Base-by-base conservation (phyloP, 1,284 basidiomycete genomes). In the Coniophora puteana region DNA sequence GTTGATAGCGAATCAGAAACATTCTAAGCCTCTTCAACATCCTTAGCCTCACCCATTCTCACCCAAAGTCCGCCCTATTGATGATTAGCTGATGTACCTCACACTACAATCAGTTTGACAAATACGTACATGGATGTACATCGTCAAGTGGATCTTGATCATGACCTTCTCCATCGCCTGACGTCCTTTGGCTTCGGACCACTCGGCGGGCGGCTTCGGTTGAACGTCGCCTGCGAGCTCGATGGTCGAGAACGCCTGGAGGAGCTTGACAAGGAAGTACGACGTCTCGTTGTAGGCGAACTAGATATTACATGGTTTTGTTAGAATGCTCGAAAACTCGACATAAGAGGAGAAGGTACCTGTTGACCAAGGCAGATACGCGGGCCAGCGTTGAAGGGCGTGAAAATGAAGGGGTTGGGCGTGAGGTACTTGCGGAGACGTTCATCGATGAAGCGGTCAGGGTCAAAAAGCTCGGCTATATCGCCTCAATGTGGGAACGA, bases 321-420 rank as follows among this genome's bases (percentile, higher is more conserved):
- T 16, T 10, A 28, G 17, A 18, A 14, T 3, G 8, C 11, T 12
- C 10, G 4, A 4, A 32, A 28, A 26, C 26, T n/a, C n/a, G n/a
- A n/a, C n/a, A n/a, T n/a, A n/a, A n/a, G n/a, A n/a, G n/a, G n/a
- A n/a, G 17, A 7, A 27, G 14, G 12, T 39, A 65, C 65, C 55
- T 68, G 69, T 46, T 74, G 73, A 3, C 74, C 72, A 6, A 72
- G 61, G 44, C 72, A 75, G 47, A 72, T 70, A 6, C 71, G 60
- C 10, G 71, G 69, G 1, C 72, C 72, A 1, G 68, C 71, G 41
- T 72, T 73, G 52, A 74, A 74, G 0, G 72, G 71, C 2, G 72
- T 49, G 50, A 74, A 74, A 33, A 73, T 69, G 59, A 68, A 71
- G 2, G 72, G 57, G 34, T 59, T 56, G 2, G 55, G 46, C 0